A percentile compares a stretch with the other conserved stretches of the same genome.
Conservation (phyloP, 805 yeast species). For the Jamesozyma piceae region DNA sequence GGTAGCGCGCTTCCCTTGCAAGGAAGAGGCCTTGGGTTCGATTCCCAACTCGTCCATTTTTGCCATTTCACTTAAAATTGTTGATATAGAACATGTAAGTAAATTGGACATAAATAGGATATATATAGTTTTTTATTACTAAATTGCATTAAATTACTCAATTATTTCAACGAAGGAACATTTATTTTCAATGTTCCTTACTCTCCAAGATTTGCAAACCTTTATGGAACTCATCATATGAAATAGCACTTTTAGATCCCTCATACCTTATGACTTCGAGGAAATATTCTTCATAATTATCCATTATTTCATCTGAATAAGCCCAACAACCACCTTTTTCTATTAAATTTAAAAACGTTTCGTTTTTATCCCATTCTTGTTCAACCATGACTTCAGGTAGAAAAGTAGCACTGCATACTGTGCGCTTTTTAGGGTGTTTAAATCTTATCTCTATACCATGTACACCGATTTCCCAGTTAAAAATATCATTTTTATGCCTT, state of each 20-base stretch:
- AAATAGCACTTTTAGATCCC: constrained; percentile 40
- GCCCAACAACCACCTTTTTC: constrained; percentile 53
- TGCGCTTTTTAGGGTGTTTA: constrained; percentile 28
- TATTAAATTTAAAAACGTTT: constrained; percentile 63
- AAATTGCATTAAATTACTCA: too few relatives aligned
- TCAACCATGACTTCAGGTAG: constrained; percentile 86
- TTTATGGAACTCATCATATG: constrained; percentile 35
- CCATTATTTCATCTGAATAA: constrained; percentile 27
- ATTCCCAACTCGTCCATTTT: constrained; percentile 49
- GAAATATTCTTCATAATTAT: constrained; percentile 25
- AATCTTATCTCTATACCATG: constrained; percentile 71
- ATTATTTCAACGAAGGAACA: neutral
- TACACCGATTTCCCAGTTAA: constrained; percentile 72
- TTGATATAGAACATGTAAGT: neutral
- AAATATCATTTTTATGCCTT: constrained; percentile 40
- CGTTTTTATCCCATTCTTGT: constrained; percentile 62
- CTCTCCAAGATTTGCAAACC: neutral
- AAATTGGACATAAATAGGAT: too few relatives aligned
- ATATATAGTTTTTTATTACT: too few relatives aligned
- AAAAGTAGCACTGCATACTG: constrained; percentile 61
- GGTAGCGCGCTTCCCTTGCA: constrained; percentile 60
- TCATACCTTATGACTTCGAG: constrained; percentile 46
- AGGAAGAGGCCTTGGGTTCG: constrained; percentile 36
- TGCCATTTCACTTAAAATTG: neutral
- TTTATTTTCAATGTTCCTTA: neutral